Evolutionary conservation across 2,329 filamentous ascomycete species (phyloP).

Genomic region (Aaosphaeria pasadenensis): DNA sequence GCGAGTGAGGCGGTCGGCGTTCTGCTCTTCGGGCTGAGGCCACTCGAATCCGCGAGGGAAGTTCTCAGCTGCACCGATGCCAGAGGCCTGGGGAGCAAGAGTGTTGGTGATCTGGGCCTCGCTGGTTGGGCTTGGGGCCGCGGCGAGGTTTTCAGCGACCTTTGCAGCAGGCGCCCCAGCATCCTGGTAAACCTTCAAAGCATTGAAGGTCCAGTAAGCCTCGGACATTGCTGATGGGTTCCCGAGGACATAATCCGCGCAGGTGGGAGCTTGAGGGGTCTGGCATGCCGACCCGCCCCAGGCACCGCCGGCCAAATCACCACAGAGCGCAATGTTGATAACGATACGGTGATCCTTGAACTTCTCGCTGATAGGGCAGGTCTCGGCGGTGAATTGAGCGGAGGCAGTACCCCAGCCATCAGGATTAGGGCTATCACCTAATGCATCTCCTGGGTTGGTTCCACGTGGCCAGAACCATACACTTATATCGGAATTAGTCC

Average conservation of each 20-base stretch:
- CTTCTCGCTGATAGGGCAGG: constrained; percentile 67
- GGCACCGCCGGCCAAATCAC: constrained; percentile 75
- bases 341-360: constrained; percentile 75
- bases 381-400: constrained; percentile 62
- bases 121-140: too few relatives aligned
- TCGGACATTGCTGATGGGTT: constrained; percentile 70
- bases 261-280: constrained; percentile 59
- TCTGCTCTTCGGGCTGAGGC: too few relatives aligned
- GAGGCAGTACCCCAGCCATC: constrained; percentile 65
- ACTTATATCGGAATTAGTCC: constrained; percentile 68
- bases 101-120: too few relatives aligned
- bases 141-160: too few relatives aligned
- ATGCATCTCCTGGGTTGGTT: constrained; percentile 63
- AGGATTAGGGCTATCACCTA: constrained; percentile 60
- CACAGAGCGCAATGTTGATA: constrained; percentile 83
- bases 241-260: constrained; percentile 67
- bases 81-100: too few relatives aligned
- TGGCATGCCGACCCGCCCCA: constrained; percentile 62
- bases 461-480: constrained; percentile 81
- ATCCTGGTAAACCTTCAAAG: constrained; percentile 38
- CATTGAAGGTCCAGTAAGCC: constrained; percentile 70
- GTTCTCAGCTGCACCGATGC: too few relatives aligned
- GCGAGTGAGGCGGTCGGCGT: too few relatives aligned
- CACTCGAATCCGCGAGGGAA: too few relatives aligned
- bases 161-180: constrained; percentile 9